Evolutionary conservation across 2,329 filamentous ascomycete genomes (phyloP).

Genomic region (Neopestalotiopsis sp.): DNA sequence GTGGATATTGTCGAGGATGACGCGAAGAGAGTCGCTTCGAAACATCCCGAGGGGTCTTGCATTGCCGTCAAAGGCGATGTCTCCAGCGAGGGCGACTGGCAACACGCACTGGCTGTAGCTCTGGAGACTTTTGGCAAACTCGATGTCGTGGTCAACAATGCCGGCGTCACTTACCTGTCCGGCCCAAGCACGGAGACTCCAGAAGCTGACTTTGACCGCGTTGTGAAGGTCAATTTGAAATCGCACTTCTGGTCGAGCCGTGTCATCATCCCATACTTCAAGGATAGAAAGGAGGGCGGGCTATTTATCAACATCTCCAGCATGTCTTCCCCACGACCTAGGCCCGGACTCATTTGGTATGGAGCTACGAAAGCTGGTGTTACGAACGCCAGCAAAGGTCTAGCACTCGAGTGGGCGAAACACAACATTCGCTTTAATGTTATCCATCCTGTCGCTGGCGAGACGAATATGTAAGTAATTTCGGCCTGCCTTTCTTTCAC

Average conservation of each 20-base stretch:
- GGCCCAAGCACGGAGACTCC: conserved; percentile 69
- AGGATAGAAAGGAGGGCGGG: conserved; percentile 52
- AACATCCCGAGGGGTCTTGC: conserved; percentile 41
- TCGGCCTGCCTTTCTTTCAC: conserved; percentile 35
- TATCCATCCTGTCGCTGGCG: conserved; percentile 71
- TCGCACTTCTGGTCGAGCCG: conserved; percentile 65
- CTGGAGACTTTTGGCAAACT: conserved; percentile 54
- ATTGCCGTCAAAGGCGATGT: conserved; percentile 54
- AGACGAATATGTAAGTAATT: conserved; percentile 52
- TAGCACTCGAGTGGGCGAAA: conserved; percentile 75
- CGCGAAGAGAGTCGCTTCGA: conserved; percentile 52
- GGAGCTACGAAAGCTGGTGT: conserved; percentile 72
- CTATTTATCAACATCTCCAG: conserved; percentile 69
- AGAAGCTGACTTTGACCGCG: conserved; percentile 68
- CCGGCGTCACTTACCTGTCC: conserved; percentile 62
- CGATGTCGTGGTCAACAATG: conserved; percentile 67
- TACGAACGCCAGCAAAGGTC: conserved; percentile 58
- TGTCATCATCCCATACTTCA: conserved; percentile 64
- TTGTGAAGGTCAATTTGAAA: conserved; percentile 73
- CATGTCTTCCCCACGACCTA: conserved; percentile 64
- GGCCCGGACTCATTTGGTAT: conserved; percentile 71
- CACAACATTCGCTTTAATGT: conserved; percentile 76
- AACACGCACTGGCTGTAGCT: conserved; percentile 49
- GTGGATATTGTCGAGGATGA: conserved; percentile 63
- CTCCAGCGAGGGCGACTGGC: conserved; percentile 58